Percentiles rank a stretch among this genome's conserved stretches.
Evolutionary conservation across 2,329 filamentous ascomycete species (phyloP).

Genomic region (Aspergillus puulaauensis): DNA sequence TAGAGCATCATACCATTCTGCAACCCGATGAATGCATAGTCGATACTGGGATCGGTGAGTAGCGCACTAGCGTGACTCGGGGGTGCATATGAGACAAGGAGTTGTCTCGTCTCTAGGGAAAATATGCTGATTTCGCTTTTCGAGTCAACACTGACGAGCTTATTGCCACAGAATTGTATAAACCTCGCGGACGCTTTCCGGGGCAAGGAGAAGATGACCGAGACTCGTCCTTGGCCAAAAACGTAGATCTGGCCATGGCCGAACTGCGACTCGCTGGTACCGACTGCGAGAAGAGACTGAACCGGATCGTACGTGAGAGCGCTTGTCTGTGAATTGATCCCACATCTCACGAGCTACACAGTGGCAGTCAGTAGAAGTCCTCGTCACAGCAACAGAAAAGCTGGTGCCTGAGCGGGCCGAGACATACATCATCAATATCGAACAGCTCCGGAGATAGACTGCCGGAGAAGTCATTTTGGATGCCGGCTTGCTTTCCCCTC

Average conservation of each 20-base stretch:
- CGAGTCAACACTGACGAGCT: conserved; percentile 78
- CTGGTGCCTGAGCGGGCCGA: conserved; percentile 27
- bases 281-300: conserved; percentile 88
- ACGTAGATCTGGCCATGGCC: conserved; percentile 86
- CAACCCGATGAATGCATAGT: conserved; percentile 86
- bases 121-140: conserved; percentile 85
- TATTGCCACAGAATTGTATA: conserved; percentile 82
- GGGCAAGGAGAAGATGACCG: conserved; percentile 69
- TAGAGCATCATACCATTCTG: conserved; percentile 56
- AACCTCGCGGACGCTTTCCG: conserved; percentile 72
- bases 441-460: conserved; percentile 77
- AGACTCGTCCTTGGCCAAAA: conserved; percentile 78
- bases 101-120: conserved; percentile 69
- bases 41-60: conserved; percentile 82
- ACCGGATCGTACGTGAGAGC: conserved; percentile 89
- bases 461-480: conserved; percentile 85
- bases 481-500: conserved; percentile 87
- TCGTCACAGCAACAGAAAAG: conserved; percentile 12
- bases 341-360: conserved; percentile 66
- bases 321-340: conserved; percentile 74
- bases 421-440: conserved; percentile 71
- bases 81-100: conserved; percentile 69
- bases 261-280: conserved; percentile 83
- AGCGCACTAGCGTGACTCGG: conserved; percentile 74
- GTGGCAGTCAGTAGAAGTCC: not conserved